Evolutionary conservation across 1,139 yeast species (phyloP).

Genomic region (Sugiyamaella grinbergsii): DNA sequence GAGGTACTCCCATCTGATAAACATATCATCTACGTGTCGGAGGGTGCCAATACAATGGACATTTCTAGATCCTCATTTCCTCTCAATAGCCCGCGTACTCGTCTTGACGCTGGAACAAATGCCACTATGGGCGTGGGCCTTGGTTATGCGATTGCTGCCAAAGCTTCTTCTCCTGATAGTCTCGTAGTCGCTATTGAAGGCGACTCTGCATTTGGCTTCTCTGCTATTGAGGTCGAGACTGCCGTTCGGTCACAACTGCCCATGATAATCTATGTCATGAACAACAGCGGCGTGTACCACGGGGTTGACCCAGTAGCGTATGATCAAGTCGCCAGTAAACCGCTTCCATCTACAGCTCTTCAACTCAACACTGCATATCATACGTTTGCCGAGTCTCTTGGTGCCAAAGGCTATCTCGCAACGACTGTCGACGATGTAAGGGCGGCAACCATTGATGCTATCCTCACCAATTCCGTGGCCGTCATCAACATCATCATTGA

Average conservation of each 20-base stretch:
- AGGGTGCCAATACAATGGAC: conserved; percentile 76
- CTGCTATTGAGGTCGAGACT: conserved; percentile 66
- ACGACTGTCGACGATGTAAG: conserved; percentile 46
- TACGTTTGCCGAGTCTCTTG: conserved; percentile 54
- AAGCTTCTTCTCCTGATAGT: conserved; percentile 49
- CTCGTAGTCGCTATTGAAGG: conserved; percentile 63
- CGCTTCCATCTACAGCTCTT: conserved; percentile 59
- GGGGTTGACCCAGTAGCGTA: conserved; percentile 50
- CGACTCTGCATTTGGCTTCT: conserved; percentile 72
- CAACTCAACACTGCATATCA: conserved; percentile 59
- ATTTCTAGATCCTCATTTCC: conserved; percentile 62
- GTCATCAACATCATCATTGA: conserved; percentile 61
- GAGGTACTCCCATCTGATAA: conserved; percentile 32
- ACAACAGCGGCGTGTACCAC: conserved; percentile 68
- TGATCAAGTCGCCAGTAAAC: conserved; percentile 32
- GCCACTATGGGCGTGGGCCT: conserved; percentile 74
- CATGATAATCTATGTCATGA: conserved; percentile 60
- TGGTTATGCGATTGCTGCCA: conserved; percentile 66
- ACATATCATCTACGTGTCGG: conserved; percentile 52
- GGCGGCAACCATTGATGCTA: conserved; percentile 46
- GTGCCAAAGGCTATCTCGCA: conserved; percentile 56
- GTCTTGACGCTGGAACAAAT: conserved; percentile 69
- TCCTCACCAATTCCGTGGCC: conserved; percentile 45
- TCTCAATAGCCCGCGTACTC: conserved; percentile 51
- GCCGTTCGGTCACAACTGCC: conserved; percentile 57